phyloP scores from a whole-genome alignment of 2,329 filamentous ascomycete genomes.

The Fusarium mexicanum region DNA sequence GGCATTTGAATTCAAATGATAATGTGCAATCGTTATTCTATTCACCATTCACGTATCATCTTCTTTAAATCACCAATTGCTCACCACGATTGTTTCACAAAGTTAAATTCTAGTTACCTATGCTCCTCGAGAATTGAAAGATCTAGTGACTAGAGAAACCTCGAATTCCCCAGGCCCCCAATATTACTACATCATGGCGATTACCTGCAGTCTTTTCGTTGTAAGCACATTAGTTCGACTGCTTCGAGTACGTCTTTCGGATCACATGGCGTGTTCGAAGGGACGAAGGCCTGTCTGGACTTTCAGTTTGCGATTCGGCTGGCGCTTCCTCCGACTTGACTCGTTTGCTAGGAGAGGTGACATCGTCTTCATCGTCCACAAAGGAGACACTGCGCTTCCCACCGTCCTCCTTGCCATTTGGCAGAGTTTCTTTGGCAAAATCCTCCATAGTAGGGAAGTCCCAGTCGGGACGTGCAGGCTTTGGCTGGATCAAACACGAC shows the following conservation, averaged over 20 bases:
- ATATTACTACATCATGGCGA: not conserved
- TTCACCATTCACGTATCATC: not conserved
- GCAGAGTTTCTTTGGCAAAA: conserved; percentile 35
- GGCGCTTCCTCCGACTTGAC: conserved; percentile 18
- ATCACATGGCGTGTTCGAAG: not conserved
- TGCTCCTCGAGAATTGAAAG: not conserved
- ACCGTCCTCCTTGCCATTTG: not conserved
- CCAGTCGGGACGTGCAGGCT: conserved; percentile 6
- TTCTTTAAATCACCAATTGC: conserved; percentile 1
- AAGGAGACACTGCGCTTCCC: not conserved
- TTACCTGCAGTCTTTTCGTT: not conserved
- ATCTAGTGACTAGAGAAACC: not conserved
- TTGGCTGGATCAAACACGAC: conserved; percentile 33
- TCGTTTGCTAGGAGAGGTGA: conserved; percentile 13
- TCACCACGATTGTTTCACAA: not conserved
- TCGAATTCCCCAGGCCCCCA: not conserved
- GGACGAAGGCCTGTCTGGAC: not conserved
- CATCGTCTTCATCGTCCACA: not conserved
- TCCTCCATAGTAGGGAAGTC: conserved; percentile 40
- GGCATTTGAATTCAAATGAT: not conserved
- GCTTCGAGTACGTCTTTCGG: conserved; percentile 18
- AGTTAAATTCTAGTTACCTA: not conserved
- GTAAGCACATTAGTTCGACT: not conserved
- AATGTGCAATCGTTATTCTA: not conserved
- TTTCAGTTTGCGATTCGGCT: not conserved